Conservation (phyloP, 768 basidiomycete species). For the Asterophora lycoperdoides region DNA sequence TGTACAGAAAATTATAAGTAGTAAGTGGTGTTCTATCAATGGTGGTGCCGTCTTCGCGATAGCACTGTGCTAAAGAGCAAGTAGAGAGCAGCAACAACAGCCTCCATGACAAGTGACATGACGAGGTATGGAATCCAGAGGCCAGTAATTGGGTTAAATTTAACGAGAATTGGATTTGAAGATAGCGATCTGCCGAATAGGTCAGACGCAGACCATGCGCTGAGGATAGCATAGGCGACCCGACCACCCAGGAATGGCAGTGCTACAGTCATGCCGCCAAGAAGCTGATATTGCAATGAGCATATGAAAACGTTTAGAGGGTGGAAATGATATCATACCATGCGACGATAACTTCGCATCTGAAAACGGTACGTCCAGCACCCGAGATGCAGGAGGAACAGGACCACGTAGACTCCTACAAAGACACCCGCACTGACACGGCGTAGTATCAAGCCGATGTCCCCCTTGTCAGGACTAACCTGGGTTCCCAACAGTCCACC, state of each 20-base stretch:
- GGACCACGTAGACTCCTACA: constrained; percentile 35
- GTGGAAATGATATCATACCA: constrained; percentile 27
- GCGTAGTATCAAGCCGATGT: constrained; percentile 36
- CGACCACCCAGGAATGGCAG: constrained; percentile 59
- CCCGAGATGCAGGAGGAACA: constrained; percentile 37
- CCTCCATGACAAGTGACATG: constrained; percentile 62
- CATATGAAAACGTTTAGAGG: background rate
- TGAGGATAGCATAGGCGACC: constrained; percentile 54
- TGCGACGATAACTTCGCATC: constrained; percentile 42
- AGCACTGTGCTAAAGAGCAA: constrained; percentile 43
- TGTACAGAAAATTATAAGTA: background rate
- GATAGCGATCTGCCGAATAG: constrained; percentile 35
- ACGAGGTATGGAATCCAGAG: constrained; percentile 55
- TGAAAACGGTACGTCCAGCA: constrained; percentile 45
- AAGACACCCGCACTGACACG: constrained; percentile 41
- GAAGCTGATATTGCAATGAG: constrained; percentile 37
- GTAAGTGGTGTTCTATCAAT: constrained; percentile 12
- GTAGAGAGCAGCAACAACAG: constrained; percentile 44
- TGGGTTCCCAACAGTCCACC: constrained; percentile 44
- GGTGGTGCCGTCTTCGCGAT: constrained; percentile 21
- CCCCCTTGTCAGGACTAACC: constrained; percentile 27
- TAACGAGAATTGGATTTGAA: constrained; percentile 40
- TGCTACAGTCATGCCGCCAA: constrained; percentile 48
- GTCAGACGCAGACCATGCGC: constrained; percentile 52
- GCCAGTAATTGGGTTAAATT: constrained; percentile 55